Evolutionary conservation across 805 yeast genomes (phyloP).

Genomic region (Zygoascus biomembranicola): DNA sequence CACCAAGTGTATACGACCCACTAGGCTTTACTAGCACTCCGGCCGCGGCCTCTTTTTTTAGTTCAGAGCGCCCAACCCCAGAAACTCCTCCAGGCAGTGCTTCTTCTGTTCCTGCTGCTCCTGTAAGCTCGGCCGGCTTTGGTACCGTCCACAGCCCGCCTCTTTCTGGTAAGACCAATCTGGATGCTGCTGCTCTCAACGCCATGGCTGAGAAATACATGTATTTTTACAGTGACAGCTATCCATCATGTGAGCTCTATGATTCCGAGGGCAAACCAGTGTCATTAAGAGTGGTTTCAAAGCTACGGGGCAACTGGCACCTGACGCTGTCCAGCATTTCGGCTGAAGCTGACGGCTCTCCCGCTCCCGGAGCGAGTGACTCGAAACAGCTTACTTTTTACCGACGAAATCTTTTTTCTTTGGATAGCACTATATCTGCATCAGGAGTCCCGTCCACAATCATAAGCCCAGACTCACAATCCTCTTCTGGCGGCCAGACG

Average conservation of each 20-base stretch:
- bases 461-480: background rate
- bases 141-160: background rate
- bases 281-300: background rate
- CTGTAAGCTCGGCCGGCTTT: background rate
- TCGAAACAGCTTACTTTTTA: conserved; percentile 19
- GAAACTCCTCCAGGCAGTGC: background rate
- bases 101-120: background rate
- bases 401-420: conserved; percentile 19
- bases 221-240: background rate
- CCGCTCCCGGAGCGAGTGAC: conserved; percentile 1
- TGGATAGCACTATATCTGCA: conserved; percentile 8
- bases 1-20: background rate
- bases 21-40: background rate
- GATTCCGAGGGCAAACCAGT: conserved; percentile 2
- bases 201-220: background rate
- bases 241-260: background rate
- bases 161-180: background rate
- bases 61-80: background rate
- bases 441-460: background rate
- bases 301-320: conserved; percentile 9
- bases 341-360: background rate
- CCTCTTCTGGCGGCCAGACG: background rate
- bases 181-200: background rate
- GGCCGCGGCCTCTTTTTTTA: background rate
- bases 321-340: background rate